These are phyloP conservation scores for Fraxinus quadrangulata DNA, from an alignment of 257 asterid species.

Conservation along the genomic window DNA sequence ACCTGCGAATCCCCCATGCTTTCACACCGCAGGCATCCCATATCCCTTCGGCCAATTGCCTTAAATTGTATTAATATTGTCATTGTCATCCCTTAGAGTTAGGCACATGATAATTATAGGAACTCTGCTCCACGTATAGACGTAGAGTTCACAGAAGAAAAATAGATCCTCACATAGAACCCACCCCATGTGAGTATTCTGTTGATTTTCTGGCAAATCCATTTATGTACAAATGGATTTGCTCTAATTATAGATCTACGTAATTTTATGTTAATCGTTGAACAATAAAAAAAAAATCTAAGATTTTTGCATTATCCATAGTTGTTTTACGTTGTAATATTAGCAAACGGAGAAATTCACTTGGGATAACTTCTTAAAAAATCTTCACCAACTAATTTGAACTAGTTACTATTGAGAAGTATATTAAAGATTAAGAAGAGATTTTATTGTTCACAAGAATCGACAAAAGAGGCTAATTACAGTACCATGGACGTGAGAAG, in stretches of 20 bases:
- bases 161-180: no score
- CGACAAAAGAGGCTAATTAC: no score
- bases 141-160: no score
- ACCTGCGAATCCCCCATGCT: neutral
- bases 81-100: neutral
- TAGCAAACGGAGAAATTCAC: neutral
- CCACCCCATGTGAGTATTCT: no score
- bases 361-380: neutral
- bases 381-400: neutral
- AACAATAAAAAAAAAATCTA: neutral
- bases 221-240: no score
- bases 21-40: neutral
- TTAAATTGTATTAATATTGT: neutral
- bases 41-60: neutral
- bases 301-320: neutral
- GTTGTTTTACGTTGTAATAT: neutral
- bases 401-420: neutral
- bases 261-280: no score
- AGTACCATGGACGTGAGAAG: no score
- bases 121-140: no score
- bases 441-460: neutral
- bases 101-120: neutral
- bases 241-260: neutral
- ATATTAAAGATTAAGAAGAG: neutral
- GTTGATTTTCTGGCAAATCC: no score